Conservation (phyloP, 495 filamentous ascomycete species). For the Lophium mytilinum region DNA sequence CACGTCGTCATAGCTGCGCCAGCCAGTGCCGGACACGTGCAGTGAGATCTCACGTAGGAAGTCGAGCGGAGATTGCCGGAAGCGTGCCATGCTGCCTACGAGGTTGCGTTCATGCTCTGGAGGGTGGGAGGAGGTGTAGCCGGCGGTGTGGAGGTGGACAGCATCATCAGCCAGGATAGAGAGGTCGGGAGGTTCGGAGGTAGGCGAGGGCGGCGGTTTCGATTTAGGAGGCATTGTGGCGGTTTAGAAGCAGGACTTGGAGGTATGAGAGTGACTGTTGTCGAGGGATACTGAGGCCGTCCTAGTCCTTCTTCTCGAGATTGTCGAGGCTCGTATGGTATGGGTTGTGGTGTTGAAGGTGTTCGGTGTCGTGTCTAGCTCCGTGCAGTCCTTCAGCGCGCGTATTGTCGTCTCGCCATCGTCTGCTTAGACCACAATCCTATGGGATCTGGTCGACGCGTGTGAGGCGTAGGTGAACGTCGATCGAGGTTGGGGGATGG, state of each 20-base stretch:
- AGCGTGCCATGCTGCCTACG: constrained; percentile 74
- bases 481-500: too few species aligned
- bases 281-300: too few species aligned
- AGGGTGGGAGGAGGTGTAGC: constrained; percentile 41
- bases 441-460: too few species aligned
- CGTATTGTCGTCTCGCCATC: too few species aligned
- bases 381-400: too few species aligned
- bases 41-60: constrained; percentile 89
- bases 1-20: constrained; percentile 85
- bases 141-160: constrained; percentile 72
- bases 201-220: constrained; percentile 29
- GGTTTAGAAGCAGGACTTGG: constrained; percentile 9
- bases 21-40: constrained; percentile 83
- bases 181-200: constrained; percentile 63
- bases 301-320: too few species aligned
- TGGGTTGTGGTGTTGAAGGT: too few species aligned
- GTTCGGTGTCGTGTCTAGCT: too few species aligned
- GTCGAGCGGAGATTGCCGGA: constrained; percentile 61
- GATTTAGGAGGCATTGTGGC: constrained; percentile 18
- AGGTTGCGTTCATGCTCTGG: constrained; percentile 55
- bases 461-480: too few species aligned
- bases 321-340: too few species aligned
- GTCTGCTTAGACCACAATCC: too few species aligned
- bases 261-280: neutral
- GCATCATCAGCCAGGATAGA: constrained; percentile 66